phyloP scores from a whole-genome alignment of 176 grass and related monocot species.

The Carex cristatella region DNA sequence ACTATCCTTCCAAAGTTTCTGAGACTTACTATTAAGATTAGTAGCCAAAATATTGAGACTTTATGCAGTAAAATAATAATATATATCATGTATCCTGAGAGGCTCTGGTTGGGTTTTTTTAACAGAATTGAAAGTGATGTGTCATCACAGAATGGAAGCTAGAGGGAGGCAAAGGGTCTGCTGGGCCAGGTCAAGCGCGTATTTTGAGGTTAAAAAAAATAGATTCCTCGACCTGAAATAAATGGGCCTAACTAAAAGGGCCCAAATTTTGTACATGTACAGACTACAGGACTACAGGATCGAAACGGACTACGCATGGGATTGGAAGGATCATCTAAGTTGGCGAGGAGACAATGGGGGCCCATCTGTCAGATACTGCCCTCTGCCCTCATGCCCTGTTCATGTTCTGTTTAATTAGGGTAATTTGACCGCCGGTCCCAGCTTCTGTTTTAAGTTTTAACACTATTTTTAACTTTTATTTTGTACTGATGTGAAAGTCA shows the following conservation, averaged over 20 bases:
- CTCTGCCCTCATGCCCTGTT: no score
- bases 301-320: constrained; percentile 6
- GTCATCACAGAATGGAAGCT: background rate
- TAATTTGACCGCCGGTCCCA: background rate
- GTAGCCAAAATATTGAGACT: background rate
- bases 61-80: background rate
- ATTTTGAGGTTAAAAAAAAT: background rate
- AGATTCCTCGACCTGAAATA: constrained; percentile 2
- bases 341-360: constrained; percentile 14
- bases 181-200: background rate
- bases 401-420: background rate
- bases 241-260: constrained; percentile 10
- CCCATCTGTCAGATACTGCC: background rate
- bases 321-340: constrained; percentile 4
- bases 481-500: background rate
- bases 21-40: background rate
- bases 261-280: background rate
- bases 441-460: background rate
- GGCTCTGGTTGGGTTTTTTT: background rate
- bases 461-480: background rate
- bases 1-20: background rate
- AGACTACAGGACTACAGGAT: background rate
- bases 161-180: background rate
- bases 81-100: background rate
- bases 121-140: constrained; percentile 24